phyloP scores from a whole-genome alignment of 1,284 basidiomycete genomes.

The Coriolopsis trogii region DNA sequence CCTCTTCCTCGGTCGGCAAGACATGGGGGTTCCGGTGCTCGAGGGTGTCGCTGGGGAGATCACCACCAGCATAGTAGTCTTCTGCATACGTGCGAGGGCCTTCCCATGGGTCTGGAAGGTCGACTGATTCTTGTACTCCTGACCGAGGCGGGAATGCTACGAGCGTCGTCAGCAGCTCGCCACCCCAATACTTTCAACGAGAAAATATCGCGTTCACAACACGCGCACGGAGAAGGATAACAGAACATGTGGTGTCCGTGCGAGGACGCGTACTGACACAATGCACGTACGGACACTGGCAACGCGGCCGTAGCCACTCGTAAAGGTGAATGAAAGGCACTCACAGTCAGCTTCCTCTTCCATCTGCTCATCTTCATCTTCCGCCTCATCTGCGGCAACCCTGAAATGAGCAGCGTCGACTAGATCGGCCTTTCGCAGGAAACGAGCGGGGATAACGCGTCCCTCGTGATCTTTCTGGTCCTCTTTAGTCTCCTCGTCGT shows the following conservation, averaged over 20 bases:
- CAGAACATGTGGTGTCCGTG: not conserved
- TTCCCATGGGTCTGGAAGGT: slow-evolving; percentile 49
- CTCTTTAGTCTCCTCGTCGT: slow-evolving; percentile 23
- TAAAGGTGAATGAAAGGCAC: no score
- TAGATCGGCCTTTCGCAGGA: slow-evolving; percentile 14
- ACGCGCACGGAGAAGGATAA: no score
- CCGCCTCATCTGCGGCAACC: slow-evolving; percentile 2
- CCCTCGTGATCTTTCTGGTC: not conserved
- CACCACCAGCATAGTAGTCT: slow-evolving; percentile 44
- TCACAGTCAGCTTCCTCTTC: slow-evolving; percentile 29
- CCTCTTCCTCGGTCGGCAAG: slow-evolving; percentile 15
- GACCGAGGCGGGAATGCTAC: slow-evolving; percentile 14
- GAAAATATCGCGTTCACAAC: no score
- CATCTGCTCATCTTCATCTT: slow-evolving; percentile 15
- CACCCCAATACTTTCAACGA: no score
- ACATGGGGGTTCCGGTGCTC: slow-evolving; percentile 12
- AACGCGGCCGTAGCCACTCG: not conserved
- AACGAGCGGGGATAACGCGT: slow-evolving; percentile 13
- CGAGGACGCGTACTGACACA: not conserved
- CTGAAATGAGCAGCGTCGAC: not conserved
- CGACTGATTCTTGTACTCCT: slow-evolving; percentile 13
- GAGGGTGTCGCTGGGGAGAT: slow-evolving; percentile 12
- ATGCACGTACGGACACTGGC: not conserved
- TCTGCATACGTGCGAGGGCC: slow-evolving; percentile 50
- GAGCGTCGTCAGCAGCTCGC: not conserved